Percentiles rank a stretch among this genome's conserved stretches.
phyloP scores from a whole-genome alignment of 495 filamentous ascomycete species.

The Talaromyces wortmannii region DNA sequence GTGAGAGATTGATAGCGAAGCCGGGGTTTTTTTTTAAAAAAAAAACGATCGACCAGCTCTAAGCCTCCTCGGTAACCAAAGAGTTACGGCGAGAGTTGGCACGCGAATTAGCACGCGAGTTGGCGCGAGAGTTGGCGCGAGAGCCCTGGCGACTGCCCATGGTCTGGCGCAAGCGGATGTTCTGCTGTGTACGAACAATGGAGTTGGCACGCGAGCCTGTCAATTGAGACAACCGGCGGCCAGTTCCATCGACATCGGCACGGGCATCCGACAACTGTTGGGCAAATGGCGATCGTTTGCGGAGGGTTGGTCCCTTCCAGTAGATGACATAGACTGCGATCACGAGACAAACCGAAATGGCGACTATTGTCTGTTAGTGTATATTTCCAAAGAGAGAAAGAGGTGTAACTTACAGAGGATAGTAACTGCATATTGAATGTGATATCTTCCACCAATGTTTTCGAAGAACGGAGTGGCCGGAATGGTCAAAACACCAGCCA shows the following conservation, averaged over 20 bases:
- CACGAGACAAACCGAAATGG: slow-evolving; percentile 63
- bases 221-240: slow-evolving; percentile 31
- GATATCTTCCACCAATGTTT: slow-evolving; percentile 54
- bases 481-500: slow-evolving; percentile 72
- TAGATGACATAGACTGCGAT: slow-evolving; percentile 71
- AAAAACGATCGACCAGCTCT: background rate
- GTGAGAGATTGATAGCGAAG: background rate
- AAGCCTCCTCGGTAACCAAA: background rate
- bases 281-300: slow-evolving; percentile 66
- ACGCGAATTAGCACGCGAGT: slow-evolving; percentile 30
- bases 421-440: slow-evolving; percentile 62
- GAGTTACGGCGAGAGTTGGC: slow-evolving; percentile 32
- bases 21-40: background rate
- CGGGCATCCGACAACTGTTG: slow-evolving; percentile 56
- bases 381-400: background rate
- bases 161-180: slow-evolving; percentile 37
- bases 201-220: slow-evolving; percentile 34
- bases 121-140: slow-evolving; percentile 23
- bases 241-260: slow-evolving; percentile 29
- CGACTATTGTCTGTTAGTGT: slow-evolving; percentile 21
- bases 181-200: slow-evolving; percentile 41
- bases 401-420: slow-evolving; percentile 49
- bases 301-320: slow-evolving; percentile 62
- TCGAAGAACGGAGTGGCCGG: slow-evolving; percentile 64
- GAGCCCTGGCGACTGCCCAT: slow-evolving; percentile 33